These are phyloP conservation scores for Graphilbum fragrans DNA, from an alignment of 2,329 filamentous ascomycete species.

Conservation along the genomic window DNA sequence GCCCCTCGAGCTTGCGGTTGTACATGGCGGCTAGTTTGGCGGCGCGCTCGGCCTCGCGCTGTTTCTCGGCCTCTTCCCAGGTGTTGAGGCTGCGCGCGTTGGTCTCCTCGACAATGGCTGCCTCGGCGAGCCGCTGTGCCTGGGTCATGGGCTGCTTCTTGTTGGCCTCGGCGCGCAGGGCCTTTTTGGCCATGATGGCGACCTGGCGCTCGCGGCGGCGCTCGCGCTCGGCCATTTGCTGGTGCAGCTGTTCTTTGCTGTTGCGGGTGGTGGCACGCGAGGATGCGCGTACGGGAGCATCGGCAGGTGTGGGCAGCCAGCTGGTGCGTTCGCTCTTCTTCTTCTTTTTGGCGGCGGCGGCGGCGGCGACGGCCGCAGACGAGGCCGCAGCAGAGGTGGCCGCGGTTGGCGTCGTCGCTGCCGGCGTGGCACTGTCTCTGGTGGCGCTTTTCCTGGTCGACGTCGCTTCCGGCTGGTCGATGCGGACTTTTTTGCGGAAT, in stretches of 20 bases:
- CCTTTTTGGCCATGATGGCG: slow-evolving; percentile 52
- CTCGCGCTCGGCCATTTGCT: slow-evolving; percentile 64
- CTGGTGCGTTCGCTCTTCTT: slow-evolving; percentile 49
- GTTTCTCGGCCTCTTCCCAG: slow-evolving; percentile 89
- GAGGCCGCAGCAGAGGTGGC: slow-evolving; percentile 18
- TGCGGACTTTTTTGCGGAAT: slow-evolving; percentile 66
- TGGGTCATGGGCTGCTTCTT: slow-evolving; percentile 80
- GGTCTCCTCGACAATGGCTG: slow-evolving; percentile 68
- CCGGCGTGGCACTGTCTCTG: no score
- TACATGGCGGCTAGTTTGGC: slow-evolving; percentile 79
- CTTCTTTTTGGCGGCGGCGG: slow-evolving; percentile 37
- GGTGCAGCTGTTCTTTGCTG: slow-evolving; percentile 51
- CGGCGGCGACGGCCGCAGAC: slow-evolving; percentile 18
- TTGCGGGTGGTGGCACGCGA: slow-evolving; percentile 44
- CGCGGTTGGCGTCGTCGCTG: slow-evolving; percentile 17
- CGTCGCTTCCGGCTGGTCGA: slow-evolving; percentile 39
- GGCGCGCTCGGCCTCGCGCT: slow-evolving; percentile 70
- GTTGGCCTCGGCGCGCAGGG: slow-evolving; percentile 58
- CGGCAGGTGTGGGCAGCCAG: slow-evolving; percentile 42
- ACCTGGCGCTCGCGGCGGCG: slow-evolving; percentile 59
- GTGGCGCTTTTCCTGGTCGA: no score
- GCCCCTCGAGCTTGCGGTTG: slow-evolving; percentile 74
- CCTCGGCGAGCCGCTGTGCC: slow-evolving; percentile 71
- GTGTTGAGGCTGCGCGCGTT: slow-evolving; percentile 85
- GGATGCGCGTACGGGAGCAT: slow-evolving; percentile 46